Evolutionary conservation across 192 early-diverging fungal genomes (phyloP).

Genomic region (Piromyces sp.): DNA sequence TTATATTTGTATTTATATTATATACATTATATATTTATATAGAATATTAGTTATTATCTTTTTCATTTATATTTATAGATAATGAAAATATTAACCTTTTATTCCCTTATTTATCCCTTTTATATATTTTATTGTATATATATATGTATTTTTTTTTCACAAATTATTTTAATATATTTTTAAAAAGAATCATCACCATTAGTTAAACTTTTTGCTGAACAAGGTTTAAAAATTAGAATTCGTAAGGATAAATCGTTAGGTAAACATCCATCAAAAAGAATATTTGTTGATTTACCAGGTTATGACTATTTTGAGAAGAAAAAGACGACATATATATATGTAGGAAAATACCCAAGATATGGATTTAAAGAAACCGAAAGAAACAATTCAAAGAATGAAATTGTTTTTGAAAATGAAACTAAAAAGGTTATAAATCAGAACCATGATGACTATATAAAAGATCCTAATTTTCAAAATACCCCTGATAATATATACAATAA

Average conservation of each 20-base stretch:
- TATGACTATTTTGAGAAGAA: not conserved
- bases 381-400: not conserved
- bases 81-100: no score
- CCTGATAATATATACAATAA: not conserved
- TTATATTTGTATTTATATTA: no score
- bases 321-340: not conserved
- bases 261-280: not conserved
- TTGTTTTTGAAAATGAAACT: not conserved
- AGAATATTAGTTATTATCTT: no score
- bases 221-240: conserved; percentile 87
- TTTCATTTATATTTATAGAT: no score
- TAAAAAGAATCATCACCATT: not conserved
- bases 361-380: not conserved
- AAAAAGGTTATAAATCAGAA: not conserved
- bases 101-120: no score
- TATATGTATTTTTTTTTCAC: no score
- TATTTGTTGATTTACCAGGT: not conserved
- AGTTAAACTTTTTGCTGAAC: conserved; percentile 59
- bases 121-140: no score
- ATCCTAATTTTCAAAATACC: not conserved
- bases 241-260: conserved; percentile 52
- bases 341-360: not conserved
- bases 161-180: no score
- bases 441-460: not conserved
- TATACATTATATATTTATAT: no score